Evolutionary conservation across 225 moss, liverwort and hornwort species (phyloP), one percentile per base, ranked within the genome.

Genomic region (Marchantia polymorpha): DNA sequence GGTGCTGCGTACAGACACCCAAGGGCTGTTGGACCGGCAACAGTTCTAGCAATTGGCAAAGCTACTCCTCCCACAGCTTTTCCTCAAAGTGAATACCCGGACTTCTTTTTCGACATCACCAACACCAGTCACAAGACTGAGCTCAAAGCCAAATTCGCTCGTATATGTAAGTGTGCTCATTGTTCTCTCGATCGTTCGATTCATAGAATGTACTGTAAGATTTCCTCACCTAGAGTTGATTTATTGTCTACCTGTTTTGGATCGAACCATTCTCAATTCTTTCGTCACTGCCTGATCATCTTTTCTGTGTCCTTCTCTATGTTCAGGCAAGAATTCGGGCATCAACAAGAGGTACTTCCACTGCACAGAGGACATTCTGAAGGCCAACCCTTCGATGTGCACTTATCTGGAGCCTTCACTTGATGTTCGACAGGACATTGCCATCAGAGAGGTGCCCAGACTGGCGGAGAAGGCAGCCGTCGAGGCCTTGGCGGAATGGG

Each of bases 371-470:
- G 92, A 92, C 69, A 73, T 92, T 15, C 23, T 91, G 47, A 59
- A 83, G 68, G 67, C 83, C 55, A 83, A 88, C 13, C 90, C 91
- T 0, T 63, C 81, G 2, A 82, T 92, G 12, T 82, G 81, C 1
- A 61, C 85, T 0, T 78, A 79, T 76, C 73, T 84, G 69, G 89
- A 77, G 6, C n/a, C 26, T 17, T 90, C 89, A 63, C 65, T 89
- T 10, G 80, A 69, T 26, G 86, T 81, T 7, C 88, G 92, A 4
- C 92, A 92, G 83, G 29, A 66, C 47, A 76, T 92, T 58, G 74
- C 89, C 72, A 88, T 91, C 84, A 80, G 84, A 76, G 90, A 90
- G 87, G 22, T 92, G 8, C 92, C 89, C 29, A 92, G 89, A 84
- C 53, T 92, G 12, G 92, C 90, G 0, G 74, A 75, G 58, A 85